Evolutionary conservation across 2,329 filamentous ascomycete genomes (phyloP).

Genomic region (Zymoseptoria brevis): DNA sequence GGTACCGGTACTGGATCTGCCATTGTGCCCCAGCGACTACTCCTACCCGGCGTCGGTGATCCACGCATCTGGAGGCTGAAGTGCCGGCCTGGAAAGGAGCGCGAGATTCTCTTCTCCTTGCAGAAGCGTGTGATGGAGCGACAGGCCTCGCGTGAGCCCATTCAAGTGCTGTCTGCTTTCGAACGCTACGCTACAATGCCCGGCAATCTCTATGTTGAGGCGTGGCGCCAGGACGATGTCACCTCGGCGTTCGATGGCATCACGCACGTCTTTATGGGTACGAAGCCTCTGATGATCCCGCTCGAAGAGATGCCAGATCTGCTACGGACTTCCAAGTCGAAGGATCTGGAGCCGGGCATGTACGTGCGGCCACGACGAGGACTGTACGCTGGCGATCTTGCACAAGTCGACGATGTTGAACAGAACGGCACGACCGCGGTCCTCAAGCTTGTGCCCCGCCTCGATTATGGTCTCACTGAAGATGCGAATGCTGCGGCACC

Average conservation of each 20-base stretch:
- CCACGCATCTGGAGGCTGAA: constrained; percentile 92
- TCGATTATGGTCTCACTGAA: constrained; percentile 86
- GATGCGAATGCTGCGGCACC: constrained; percentile 49
- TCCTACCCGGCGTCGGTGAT: constrained; percentile 89
- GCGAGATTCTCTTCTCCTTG: constrained; percentile 79
- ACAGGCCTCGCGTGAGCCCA: constrained; percentile 65
- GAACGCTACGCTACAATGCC: constrained; percentile 64
- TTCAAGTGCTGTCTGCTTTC: constrained; percentile 83
- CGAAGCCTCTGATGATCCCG: constrained; percentile 78
- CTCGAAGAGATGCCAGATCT: constrained; percentile 98
- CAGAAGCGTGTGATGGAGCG: constrained; percentile 84
- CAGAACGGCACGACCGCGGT: constrained; percentile 84
- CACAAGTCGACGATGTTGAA: constrained; percentile 85
- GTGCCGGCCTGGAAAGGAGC: constrained; percentile 92
- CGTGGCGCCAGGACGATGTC: constrained; percentile 78
- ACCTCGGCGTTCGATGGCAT: constrained; percentile 74
- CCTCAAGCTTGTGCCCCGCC: constrained; percentile 77
- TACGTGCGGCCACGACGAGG: constrained; percentile 74
- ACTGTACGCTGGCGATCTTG: constrained; percentile 82
- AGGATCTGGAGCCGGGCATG: constrained; percentile 73
- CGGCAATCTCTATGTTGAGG: constrained; percentile 92
- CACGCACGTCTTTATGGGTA: constrained; percentile 80
- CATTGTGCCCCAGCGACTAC: constrained; percentile 73
- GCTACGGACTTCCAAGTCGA: constrained; percentile 80
- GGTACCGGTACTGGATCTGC: constrained; percentile 61